Conservation (phyloP, 1,284 basidiomycete genomes). For the Neolentinus lepideus region DNA sequence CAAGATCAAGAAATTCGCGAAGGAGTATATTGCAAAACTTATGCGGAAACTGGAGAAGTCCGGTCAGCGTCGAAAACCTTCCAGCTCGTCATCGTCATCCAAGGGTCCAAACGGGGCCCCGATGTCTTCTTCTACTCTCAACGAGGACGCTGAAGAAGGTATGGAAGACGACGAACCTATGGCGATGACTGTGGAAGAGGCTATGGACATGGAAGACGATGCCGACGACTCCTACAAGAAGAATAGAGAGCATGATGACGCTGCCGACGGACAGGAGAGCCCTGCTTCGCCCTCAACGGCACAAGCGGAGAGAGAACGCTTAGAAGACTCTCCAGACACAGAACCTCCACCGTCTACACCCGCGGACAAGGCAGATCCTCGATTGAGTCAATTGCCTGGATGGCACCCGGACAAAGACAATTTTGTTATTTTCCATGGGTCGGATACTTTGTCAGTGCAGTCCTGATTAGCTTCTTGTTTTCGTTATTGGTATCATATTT, state of each 20-base stretch:
- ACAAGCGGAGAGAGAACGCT: background rate
- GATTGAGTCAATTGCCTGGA: background rate
- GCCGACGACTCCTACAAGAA: slow-evolving; percentile 1
- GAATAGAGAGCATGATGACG: background rate
- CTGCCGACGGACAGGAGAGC: background rate
- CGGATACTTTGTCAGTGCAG: background rate
- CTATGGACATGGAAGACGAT: slow-evolving; percentile 37
- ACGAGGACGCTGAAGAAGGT: slow-evolving; percentile 27
- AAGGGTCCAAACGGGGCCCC: slow-evolving; percentile 17
- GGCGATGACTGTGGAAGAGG: slow-evolving; percentile 43
- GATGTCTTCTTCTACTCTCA: slow-evolving; percentile 21
- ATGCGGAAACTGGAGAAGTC: slow-evolving; percentile 57
- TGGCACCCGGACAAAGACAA: background rate
- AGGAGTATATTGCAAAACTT: slow-evolving; percentile 77
- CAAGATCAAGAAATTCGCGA: slow-evolving; percentile 93
- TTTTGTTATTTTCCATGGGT: background rate
- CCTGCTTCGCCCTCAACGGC: background rate
- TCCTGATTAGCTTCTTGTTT: background rate
- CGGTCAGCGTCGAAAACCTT: slow-evolving; percentile 18
- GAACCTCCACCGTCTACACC: background rate
- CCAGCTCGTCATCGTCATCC: slow-evolving; percentile 18
- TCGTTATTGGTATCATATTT: background rate
- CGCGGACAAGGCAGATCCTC: background rate
- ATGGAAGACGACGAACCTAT: slow-evolving; percentile 16
- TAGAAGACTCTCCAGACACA: background rate